Base-by-base conservation (phyloP, 345 rosid species). In the Schrenkiella parvula region DNA sequence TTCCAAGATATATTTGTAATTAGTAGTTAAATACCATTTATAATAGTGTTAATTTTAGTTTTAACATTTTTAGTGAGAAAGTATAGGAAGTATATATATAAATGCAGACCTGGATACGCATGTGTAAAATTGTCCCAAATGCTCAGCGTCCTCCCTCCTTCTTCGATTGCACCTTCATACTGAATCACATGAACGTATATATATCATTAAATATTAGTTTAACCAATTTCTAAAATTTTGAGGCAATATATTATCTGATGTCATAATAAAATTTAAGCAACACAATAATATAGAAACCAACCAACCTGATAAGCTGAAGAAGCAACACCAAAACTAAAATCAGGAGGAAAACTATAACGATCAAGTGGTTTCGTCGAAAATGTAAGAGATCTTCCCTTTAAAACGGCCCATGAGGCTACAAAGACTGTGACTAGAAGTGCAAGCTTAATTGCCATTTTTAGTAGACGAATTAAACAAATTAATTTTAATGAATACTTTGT, bases 261-360 rank as follows among this genome's bases (percentile, higher is more conserved):
- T 14, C 10, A 7, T 1, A 23, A 60, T 1, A 14, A 3, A 1
- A 1, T 38, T n/a, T 11, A 72, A 8, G 47, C 12, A n/a, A 15
- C 9, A 25, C 0, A 15, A n/a, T 9, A 15, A 39, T 38, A 43
- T 42, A 5, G 11, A 66, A 21, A 22, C 11, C 1, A 56, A 2
- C 3, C n/a, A 57, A 57, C 81, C 72, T 78, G 81, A 53, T 78
- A 78, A 62, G 81, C 74, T 0, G 75, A 47, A 42, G 82, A 64
- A 38, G 79, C 68, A 25, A 77, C 76, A 8, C 82, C 82, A 35
- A 79, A 70, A 31, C 15, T 11, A 11, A 74, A 79, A 25, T 59
- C 64, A 21, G 56, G 44, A 44, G 73, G 73, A 69, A 69, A 69
- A 12, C 73, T 69, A 44, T 44, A 57, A 34, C 74, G 66, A 70